Evolutionary conservation across 2,329 filamentous ascomycete species (phyloP), one percentile per base, ranked within the genome.

Genomic region (Catunica adiposa): DNA sequence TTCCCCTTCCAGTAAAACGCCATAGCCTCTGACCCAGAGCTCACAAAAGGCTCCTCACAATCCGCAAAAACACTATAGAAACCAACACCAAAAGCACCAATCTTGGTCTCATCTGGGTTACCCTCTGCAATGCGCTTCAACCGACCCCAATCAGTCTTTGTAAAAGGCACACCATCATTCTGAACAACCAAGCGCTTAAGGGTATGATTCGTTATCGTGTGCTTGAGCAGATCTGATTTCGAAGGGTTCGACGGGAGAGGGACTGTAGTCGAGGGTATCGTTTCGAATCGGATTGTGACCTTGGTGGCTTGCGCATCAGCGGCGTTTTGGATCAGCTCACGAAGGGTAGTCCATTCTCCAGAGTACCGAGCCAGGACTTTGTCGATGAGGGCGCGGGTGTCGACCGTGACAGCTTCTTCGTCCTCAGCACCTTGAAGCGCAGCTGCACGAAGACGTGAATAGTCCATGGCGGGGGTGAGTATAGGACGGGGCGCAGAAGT

Each of bases 1-100:
- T 97, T 97, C n/a, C 86, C 89, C 68, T 96, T 97, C 94, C 92
- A 98, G 71, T 96, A 98, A 65, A 98, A 98, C 0, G 90, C 90
- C 87, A 98, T 96, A 38, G 89, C 89, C 68, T 94, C 83, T 60
- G 77, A 79, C 0, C 92, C 92, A 0, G 90, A 97, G 61, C 88
- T 92, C 61, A 98, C 86, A 65, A 98, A 97, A 0, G 92, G 92
- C 62, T 96, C 89, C 68, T 98, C 94, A 66, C 90, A 98, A 66
- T 98, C 92, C 59, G 92, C 87, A 67, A 98, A 98, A 40, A 97
- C 90, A 66, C 87, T 94, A 74, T 98, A 98, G 71, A 98, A 98
- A 1, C 92, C 92, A 31, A 98, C 92, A 61, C 92, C 92, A 66
- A 98, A 98, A 2, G 92, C 94, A 55, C 92, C 92, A 63, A 98